Evolutionary conservation across 192 early-diverging fungal genomes (phyloP).

Genomic region (Coemansia umbellata): DNA sequence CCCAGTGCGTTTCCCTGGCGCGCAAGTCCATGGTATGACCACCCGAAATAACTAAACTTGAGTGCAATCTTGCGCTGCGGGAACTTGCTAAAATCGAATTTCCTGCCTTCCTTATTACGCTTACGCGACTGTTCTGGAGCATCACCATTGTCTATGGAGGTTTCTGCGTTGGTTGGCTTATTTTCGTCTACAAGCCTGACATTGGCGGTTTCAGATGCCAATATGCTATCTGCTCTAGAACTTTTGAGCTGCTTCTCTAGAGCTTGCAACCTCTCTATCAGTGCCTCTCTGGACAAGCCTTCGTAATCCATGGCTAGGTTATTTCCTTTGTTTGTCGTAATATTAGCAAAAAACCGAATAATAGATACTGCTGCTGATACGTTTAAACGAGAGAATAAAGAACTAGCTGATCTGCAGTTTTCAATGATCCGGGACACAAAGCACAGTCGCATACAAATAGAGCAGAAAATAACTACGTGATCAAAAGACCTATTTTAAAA

Average conservation of each 20-base stretch:
- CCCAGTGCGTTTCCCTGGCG: constrained; percentile 57
- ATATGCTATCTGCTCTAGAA: not conserved
- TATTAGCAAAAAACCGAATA: too few relatives aligned
- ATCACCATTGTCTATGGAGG: not conserved
- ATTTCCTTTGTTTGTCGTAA: too few relatives aligned
- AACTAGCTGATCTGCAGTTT: too few relatives aligned
- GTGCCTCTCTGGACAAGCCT: constrained; percentile 54
- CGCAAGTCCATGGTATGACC: constrained; percentile 84
- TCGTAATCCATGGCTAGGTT: constrained; percentile 50
- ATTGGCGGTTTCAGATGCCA: not conserved
- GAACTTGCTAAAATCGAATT: constrained; percentile 78
- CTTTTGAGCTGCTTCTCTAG: constrained; percentile 29
- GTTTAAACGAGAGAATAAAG: too few relatives aligned
- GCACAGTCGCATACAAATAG: too few relatives aligned
- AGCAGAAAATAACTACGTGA: too few relatives aligned
- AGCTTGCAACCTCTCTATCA: constrained; percentile 49
- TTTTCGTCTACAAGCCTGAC: not conserved
- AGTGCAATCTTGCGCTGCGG: constrained; percentile 77
- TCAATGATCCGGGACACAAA: too few relatives aligned
- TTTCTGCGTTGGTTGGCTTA: not conserved
- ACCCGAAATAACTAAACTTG: constrained; percentile 88
- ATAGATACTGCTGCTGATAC: too few relatives aligned
- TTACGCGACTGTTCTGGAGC: constrained; percentile 9
- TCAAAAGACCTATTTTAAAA: too few relatives aligned
- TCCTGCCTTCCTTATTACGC: constrained; percentile 16